Evolutionary conservation across 208 protist genomes (phyloP), one percentile per base, ranked within the genome.

Genomic region (Leptomonas pyrrhocoris): DNA sequence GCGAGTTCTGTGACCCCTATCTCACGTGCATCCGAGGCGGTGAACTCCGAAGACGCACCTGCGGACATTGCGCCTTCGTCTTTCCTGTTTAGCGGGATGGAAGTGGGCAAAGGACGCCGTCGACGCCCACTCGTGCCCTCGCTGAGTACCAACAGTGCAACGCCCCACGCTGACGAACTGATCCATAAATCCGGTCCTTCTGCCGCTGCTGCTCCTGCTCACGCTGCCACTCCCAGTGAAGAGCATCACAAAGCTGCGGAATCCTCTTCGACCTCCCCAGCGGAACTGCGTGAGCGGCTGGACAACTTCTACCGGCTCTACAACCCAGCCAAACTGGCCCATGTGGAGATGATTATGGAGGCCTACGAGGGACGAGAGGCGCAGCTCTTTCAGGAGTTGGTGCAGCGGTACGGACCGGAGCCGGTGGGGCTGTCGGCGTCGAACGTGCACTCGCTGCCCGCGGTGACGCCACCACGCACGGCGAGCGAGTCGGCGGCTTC

Each of bases 281-380:
- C 12, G 23, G 38, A 51, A 5, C 36, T 72, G 53, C 66, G 54
- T 25, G 40, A 61, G n/a, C 69, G 60, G 4, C 51, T 90, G 19
- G 77, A 77, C 56, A 61, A 53, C 18, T 88, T 86, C 18, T 90
- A 85, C 54, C 61, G 75, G 9, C 50, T 74, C 48, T 78, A 90
- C 73, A 71, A 77, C 59, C 81, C 78, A 1, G 54, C 68, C 1
- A 85, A 83, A 68, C 55, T 89, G 13, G 38, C 77, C 0, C 38
- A 80, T 8, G 60, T 89, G 16, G 85, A 93, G 30, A 43, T 21
- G 23, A 78, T 75, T 3, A 19, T 84, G 28, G 68, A 65, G 34
- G 27, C 49, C 9, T 90, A 83, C 63, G 8, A 19, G 0, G 78
- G 76, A 1, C 25, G 64, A 30, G 77, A 89, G 51, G 70, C 80